Evolutionary conservation across 192 early-diverging fungal species (phyloP), one percentile per base, ranked within the genome.

Genomic region (Spizellomyces sp.): DNA sequence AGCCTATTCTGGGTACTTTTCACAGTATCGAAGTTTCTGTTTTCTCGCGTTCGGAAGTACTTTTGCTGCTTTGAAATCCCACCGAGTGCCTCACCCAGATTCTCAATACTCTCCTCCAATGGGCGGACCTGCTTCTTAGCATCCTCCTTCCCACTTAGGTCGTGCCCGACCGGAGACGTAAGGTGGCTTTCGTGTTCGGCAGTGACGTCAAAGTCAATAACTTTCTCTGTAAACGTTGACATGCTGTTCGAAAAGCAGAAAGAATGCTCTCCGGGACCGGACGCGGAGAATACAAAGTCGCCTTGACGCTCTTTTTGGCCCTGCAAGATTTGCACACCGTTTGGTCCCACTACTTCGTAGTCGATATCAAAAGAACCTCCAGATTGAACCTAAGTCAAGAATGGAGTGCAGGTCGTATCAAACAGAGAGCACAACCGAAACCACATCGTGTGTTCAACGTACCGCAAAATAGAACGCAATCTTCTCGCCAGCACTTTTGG

Each of bases 321-420:
- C 45, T 75, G 76, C 63, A 96, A 77, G 42, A 98, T 71, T 62
- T 86, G 68, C 46, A 84, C 84, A 54, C 81, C 82, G 70, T 89
- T 81, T 44, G 95, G 95, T 27, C 87, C 93, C 45, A 79, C 86
- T 42, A 97, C 93, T 44, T 89, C 87, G 67, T 93, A 98, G 80
- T 99, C 98, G 45, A 99, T 91, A 76, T 99, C 98, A 79, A 98
- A 99, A 43, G 91, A 86, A 69, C 98, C 98, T 42, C 98, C 98
- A 58, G 88, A 84, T 86, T 99, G 98, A 48, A 96, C 96, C 95
- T 96, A 45, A 5, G 22, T 48, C 19, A 45, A 0, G 14, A 48
- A 22, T 36, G 10, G 21, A 67, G 9, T 14, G 66, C 63, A 44
- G 10, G 5, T 21, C 10, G 21, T 64, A 5, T 70, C 17, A 6